These are phyloP conservation scores for Leucocoprinus sp. DNA, from an alignment of 768 basidiomycete species.

Conservation along the genomic window DNA sequence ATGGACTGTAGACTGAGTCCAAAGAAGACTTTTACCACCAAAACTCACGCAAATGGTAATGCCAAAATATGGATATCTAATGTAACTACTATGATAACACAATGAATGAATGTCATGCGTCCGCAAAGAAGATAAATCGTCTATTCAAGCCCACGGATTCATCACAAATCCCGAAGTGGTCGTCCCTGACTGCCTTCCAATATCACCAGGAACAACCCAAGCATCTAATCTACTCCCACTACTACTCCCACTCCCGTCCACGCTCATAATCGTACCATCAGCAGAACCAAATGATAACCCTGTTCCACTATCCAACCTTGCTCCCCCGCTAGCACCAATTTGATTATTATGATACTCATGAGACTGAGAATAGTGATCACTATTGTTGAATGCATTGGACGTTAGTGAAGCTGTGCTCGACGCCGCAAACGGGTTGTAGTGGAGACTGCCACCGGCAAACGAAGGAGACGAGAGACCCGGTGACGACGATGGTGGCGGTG, in stretches of 20 bases:
- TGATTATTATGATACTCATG: not conserved
- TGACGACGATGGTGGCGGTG: not conserved
- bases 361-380: too few relatives aligned
- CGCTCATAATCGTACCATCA: conserved; percentile 43
- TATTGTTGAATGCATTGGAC: not conserved
- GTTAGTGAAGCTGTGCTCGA: not conserved
- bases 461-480: not conserved
- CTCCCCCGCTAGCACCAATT: too few relatives aligned
- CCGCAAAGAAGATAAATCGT: too few relatives aligned
- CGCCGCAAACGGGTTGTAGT: not conserved
- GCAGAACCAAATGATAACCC: conserved; percentile 27
- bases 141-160: conserved; percentile 54
- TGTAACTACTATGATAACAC: too few relatives aligned
- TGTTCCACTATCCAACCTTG: conserved; percentile 10
- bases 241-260: conserved; percentile 18
- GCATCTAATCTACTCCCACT: conserved; percentile 16
- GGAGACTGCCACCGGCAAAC: not conserved
- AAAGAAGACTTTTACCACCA: too few relatives aligned
- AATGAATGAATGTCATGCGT: too few relatives aligned
- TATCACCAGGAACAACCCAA: conserved; percentile 23
- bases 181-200: conserved; percentile 23
- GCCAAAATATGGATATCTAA: too few relatives aligned
- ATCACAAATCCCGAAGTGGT: conserved; percentile 27
- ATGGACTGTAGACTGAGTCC: too few relatives aligned
- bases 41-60: too few relatives aligned